Evolutionary conservation across 371 early-diverging fungal species (phyloP).

Genomic region (Mortierella sp.): DNA sequence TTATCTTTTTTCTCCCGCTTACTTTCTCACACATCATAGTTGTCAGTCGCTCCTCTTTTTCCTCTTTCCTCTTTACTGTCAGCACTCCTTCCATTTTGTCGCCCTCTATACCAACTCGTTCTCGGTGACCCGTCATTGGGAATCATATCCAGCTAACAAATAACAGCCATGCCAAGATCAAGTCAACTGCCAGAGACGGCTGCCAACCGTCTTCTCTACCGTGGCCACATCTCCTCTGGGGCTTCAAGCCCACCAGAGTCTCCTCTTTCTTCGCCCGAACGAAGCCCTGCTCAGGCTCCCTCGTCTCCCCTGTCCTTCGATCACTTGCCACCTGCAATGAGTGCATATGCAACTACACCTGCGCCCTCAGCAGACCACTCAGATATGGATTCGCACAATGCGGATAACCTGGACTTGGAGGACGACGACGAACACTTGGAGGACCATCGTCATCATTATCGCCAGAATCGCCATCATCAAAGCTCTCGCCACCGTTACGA

Average conservation of each 20-base stretch:
- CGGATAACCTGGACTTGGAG: slow-evolving; percentile 12
- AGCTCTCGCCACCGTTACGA: not conserved
- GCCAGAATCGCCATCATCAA: not conserved
- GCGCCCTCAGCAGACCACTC: slow-evolving; percentile 35
- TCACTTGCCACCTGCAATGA: slow-evolving; percentile 13
- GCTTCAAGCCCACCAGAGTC: slow-evolving; percentile 7
- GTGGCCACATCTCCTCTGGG: not conserved
- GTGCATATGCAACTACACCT: slow-evolving; percentile 25
- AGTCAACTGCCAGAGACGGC: too few species aligned
- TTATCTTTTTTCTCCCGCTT: too few species aligned
- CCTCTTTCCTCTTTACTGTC: too few species aligned
- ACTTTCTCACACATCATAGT: too few species aligned
- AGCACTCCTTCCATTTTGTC: too few species aligned
- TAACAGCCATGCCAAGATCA: too few species aligned
- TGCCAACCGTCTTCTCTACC: slow-evolving; percentile 1
- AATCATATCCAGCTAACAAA: too few species aligned
- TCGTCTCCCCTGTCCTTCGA: slow-evolving; percentile 11
- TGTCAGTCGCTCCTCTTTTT: too few species aligned
- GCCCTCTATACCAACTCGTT: too few species aligned
- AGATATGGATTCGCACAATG: slow-evolving; percentile 30
- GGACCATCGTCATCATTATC: slow-evolving; percentile 4
- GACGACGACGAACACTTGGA: slow-evolving; percentile 26
- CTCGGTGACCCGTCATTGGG: too few species aligned
- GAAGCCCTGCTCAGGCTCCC: not conserved
- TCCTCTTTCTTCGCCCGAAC: slow-evolving; percentile 9